phyloP scores from a whole-genome alignment of 1,284 basidiomycete genomes.

The Tylopilus sp. region DNA sequence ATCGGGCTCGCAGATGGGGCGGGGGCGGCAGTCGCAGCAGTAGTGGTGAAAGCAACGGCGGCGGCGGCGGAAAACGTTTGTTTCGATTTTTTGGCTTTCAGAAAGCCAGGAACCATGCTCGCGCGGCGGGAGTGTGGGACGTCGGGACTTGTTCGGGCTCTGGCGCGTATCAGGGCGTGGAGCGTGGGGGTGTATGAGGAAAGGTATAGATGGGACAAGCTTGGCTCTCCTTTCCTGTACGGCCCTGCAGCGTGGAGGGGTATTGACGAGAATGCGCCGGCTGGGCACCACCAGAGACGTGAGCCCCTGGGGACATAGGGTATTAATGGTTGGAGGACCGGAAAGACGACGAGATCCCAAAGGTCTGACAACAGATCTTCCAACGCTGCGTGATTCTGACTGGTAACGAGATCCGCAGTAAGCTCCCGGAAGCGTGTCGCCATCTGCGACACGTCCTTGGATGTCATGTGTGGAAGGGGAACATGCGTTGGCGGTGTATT shows the following conservation, averaged over 20 bases:
- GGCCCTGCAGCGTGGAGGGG: constrained; percentile 42
- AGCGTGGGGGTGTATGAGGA: constrained; percentile 41
- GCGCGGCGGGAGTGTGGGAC: constrained; percentile 8
- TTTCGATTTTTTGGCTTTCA: constrained; percentile 20
- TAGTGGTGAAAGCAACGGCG: too few relatives aligned
- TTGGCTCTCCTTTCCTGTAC: constrained; percentile 8
- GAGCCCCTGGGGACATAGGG: constrained; percentile 18
- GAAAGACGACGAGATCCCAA: constrained; percentile 35
- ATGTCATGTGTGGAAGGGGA: constrained; percentile 17
- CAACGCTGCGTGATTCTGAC: constrained; percentile 5
- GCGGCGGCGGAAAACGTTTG: background rate
- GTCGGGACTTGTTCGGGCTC: background rate
- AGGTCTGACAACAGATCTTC: constrained; percentile 26
- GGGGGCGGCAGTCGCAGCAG: too few relatives aligned
- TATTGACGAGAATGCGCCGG: constrained; percentile 32
- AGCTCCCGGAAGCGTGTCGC: constrained; percentile 20
- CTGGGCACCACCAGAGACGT: constrained; percentile 46
- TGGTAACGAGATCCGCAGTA: background rate
- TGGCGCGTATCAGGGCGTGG: constrained; percentile 29
- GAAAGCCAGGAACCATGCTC: constrained; percentile 13
- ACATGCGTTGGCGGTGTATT: constrained; percentile 16
- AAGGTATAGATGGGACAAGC: constrained; percentile 32
- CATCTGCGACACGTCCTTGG: constrained; percentile 19
- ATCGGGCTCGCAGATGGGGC: background rate
- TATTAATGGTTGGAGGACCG: constrained; percentile 28